phyloP scores from a whole-genome alignment of 306 rosid species.

The Coriaria nepalensis region DNA sequence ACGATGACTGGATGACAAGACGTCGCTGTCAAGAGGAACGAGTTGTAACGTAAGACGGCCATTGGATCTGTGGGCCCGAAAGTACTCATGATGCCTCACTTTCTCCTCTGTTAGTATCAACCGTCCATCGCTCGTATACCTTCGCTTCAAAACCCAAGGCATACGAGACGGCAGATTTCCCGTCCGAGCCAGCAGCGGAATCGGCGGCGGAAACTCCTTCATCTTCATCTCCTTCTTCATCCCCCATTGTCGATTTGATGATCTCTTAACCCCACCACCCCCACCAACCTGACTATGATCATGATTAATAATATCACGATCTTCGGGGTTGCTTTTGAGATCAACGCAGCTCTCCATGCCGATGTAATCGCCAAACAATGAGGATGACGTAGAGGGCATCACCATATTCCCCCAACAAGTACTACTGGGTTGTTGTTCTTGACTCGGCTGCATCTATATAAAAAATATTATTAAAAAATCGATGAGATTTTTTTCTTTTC shows the following conservation, averaged over 20 bases:
- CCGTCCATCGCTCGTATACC: conserved; percentile 50
- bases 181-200: conserved; percentile 40
- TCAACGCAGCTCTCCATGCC: conserved; percentile 59
- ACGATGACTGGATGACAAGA: too few relatives aligned
- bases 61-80: conserved; percentile 44
- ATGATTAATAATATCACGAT: background rate
- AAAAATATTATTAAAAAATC: too few relatives aligned
- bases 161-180: conserved; percentile 42
- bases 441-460: too few relatives aligned
- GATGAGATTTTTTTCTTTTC: too few relatives aligned
- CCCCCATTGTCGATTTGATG: background rate
- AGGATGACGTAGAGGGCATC: background rate
- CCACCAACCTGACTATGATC: background rate
- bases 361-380: conserved; percentile 27
- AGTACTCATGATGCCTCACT: conserved; percentile 44
- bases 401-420: background rate
- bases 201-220: conserved; percentile 55
- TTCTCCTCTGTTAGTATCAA: conserved; percentile 53
- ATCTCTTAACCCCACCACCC: background rate
- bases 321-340: conserved; percentile 7
- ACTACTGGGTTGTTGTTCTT: too few relatives aligned
- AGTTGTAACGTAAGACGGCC: conserved; percentile 67
- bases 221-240: background rate
- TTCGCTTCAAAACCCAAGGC: conserved; percentile 57
- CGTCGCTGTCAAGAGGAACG: conserved; percentile 27